phyloP scores from a whole-genome alignment of 2,329 filamentous ascomycete genomes.

The Diaporthe citriasiana region DNA sequence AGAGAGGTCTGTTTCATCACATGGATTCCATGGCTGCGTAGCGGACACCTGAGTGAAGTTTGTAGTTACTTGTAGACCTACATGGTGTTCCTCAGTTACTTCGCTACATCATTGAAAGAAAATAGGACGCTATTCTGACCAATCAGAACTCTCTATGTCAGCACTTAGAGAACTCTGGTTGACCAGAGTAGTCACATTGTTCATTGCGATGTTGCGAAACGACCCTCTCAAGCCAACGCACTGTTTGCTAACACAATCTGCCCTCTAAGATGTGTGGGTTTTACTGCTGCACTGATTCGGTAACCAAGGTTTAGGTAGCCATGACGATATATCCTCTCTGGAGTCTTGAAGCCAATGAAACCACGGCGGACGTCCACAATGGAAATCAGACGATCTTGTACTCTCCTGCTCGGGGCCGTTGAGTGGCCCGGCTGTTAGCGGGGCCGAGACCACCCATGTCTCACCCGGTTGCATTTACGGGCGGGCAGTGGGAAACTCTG shows the following conservation, averaged over 20 bases:
- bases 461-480: slow-evolving; percentile 8
- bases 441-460: slow-evolving; percentile 28
- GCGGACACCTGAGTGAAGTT: too few relatives aligned
- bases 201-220: too few relatives aligned
- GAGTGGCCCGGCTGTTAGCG: slow-evolving; percentile 27
- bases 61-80: too few relatives aligned
- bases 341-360: neutral
- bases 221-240: too few relatives aligned
- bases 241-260: neutral
- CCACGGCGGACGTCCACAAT: neutral
- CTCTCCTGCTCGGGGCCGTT: slow-evolving; percentile 11
- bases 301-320: neutral
- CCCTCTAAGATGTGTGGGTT: neutral
- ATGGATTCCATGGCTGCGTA: too few relatives aligned
- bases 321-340: neutral
- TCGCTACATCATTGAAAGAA: too few relatives aligned
- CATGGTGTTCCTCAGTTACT: too few relatives aligned
- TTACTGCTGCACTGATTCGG: neutral
- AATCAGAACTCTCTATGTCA: too few relatives aligned
- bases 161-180: too few relatives aligned
- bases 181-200: too few relatives aligned
- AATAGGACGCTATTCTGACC: too few relatives aligned
- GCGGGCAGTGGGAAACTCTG: neutral
- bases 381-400: neutral
- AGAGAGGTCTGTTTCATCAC: too few relatives aligned